phyloP scores from a whole-genome alignment of 2,329 filamentous ascomycete genomes.

The Didymella pomorum region DNA sequence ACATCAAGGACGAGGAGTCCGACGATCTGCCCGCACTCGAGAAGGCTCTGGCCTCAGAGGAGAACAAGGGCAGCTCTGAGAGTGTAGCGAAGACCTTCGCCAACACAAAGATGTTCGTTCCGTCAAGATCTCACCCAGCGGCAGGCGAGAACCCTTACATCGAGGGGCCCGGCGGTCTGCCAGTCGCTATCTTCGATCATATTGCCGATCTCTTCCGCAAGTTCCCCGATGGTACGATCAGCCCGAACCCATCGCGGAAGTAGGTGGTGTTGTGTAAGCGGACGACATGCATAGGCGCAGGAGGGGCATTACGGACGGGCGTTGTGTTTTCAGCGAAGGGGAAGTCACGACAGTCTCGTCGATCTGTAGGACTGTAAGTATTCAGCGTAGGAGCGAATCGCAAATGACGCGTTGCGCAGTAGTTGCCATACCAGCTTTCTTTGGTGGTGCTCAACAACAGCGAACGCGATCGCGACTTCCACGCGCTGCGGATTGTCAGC shows the following conservation, averaged over 20 bases:
- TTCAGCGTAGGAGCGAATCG: background rate
- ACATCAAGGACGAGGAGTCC: background rate
- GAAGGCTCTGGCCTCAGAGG: background rate
- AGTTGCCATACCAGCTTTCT: background rate
- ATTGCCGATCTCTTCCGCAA: slow-evolving; percentile 64
- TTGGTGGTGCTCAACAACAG: background rate
- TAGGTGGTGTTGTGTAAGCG: slow-evolving; percentile 1
- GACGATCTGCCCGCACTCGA: background rate
- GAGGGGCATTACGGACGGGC: background rate
- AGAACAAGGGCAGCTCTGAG: background rate
- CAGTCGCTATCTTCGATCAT: slow-evolving; percentile 66
- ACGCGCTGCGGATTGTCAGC: background rate
- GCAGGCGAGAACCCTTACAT: background rate
- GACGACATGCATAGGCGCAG: too few relatives aligned
- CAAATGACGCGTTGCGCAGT: background rate
- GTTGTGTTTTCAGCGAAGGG: background rate
- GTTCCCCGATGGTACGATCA: slow-evolving; percentile 56
- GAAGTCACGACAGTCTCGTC: background rate
- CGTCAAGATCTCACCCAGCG: background rate
- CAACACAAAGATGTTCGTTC: background rate
- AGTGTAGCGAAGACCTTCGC: background rate
- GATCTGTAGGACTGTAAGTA: background rate
- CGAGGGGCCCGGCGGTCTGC: slow-evolving; percentile 58
- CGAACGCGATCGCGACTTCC: background rate
- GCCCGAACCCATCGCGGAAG: slow-evolving; percentile 36